Evolutionary conservation across 345 rosid genomes (phyloP).

Genomic region (Melaleuca alternifolia): DNA sequence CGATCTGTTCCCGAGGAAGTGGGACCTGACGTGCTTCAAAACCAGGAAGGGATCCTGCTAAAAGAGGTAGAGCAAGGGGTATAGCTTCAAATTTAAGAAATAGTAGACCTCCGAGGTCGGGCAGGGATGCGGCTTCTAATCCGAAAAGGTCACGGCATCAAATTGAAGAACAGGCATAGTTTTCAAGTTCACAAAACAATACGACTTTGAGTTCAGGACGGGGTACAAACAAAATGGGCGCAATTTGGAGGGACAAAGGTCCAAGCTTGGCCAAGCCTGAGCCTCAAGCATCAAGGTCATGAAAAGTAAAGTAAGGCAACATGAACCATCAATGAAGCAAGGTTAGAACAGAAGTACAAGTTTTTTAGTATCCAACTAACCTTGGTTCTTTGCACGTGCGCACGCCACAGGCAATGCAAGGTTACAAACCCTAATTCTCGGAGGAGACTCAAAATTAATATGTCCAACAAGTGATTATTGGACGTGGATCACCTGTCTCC

Average conservation of each 20-base stretch:
- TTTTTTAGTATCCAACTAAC: background rate
- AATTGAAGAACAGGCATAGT: too few species aligned
- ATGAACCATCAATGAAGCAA: background rate
- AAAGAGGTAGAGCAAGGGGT: background rate
- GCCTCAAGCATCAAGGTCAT: too few species aligned
- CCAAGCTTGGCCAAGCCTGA: background rate
- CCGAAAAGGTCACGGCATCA: too few species aligned
- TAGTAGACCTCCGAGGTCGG: background rate
- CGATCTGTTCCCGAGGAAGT: too few species aligned
- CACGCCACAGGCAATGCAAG: too few species aligned
- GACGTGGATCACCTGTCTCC: too few species aligned
- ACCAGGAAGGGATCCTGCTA: background rate
- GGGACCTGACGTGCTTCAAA: background rate
- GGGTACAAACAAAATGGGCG: background rate
- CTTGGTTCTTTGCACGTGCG: background rate
- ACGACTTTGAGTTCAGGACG: background rate
- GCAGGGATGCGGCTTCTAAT: background rate
- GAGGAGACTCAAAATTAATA: background rate
- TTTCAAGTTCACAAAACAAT: too few species aligned
- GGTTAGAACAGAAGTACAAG: background rate
- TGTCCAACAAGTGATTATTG: background rate
- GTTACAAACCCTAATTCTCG: too few species aligned
- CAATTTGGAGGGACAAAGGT: background rate
- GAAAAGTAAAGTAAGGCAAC: background rate
- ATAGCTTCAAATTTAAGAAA: background rate